Evolutionary conservation across 2,329 filamentous ascomycete species (phyloP).

Genomic region (Alternaria gansuensis): DNA sequence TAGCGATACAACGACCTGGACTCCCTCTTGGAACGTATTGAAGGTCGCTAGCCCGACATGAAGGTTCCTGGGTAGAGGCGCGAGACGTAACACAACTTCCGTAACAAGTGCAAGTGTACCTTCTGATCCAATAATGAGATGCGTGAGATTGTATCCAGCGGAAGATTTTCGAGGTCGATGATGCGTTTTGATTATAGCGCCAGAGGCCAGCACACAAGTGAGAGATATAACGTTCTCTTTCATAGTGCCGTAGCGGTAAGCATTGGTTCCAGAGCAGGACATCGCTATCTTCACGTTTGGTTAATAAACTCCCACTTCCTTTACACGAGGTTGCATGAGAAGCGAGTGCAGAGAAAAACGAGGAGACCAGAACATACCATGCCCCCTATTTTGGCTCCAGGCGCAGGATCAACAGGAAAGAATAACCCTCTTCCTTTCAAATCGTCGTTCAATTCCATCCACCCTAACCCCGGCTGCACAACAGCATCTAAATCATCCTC

Average conservation of each 20-base stretch:
- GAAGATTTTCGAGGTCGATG: slow-evolving; percentile 87
- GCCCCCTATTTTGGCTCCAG: slow-evolving; percentile 88
- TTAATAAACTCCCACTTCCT: not conserved
- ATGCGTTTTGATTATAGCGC: slow-evolving; percentile 84
- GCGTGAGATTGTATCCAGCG: slow-evolving; percentile 89
- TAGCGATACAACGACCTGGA: slow-evolving; percentile 77
- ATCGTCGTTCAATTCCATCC: slow-evolving; percentile 81
- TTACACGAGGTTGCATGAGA: not conserved
- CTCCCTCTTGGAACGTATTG: slow-evolving; percentile 71
- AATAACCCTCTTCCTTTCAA: slow-evolving; percentile 74
- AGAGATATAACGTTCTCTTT: slow-evolving; percentile 87
- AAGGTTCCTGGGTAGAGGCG: slow-evolving; percentile 76
- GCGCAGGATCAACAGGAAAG: slow-evolving; percentile 92
- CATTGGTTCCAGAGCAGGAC: slow-evolving; percentile 81
- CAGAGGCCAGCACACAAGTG: slow-evolving; percentile 87
- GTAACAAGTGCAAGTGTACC: slow-evolving; percentile 91
- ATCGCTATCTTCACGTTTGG: slow-evolving; percentile 57
- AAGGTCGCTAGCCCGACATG: slow-evolving; percentile 78
- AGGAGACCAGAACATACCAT: slow-evolving; percentile 67
- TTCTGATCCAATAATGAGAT: slow-evolving; percentile 87
- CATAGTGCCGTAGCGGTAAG: slow-evolving; percentile 93
- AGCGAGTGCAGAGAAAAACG: not conserved
- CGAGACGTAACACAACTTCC: slow-evolving; percentile 85
- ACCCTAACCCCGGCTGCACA: slow-evolving; percentile 73
- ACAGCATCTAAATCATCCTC: slow-evolving; percentile 69